A percentile compares a stretch with the other conserved stretches of the same genome.
Conservation (phyloP, 768 basidiomycete genomes). For the Russula virescens region DNA sequence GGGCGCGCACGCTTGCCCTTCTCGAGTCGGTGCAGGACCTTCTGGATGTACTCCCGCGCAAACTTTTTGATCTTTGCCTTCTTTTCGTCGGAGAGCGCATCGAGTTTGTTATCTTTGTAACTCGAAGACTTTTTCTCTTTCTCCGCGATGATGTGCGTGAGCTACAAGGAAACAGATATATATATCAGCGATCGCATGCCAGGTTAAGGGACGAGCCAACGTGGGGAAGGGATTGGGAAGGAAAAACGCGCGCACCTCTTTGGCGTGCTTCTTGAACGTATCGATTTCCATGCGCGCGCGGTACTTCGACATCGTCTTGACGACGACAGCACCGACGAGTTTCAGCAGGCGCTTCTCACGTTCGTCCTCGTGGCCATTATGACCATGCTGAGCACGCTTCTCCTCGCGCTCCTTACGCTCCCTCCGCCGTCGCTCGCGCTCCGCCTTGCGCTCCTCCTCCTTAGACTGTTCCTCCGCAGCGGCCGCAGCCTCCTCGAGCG, state of each 20-base stretch:
- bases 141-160: constrained; percentile 81
- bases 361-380: constrained; percentile 58
- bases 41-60: constrained; percentile 83
- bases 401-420: constrained; percentile 30
- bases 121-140: constrained; percentile 91
- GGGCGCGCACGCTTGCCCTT: constrained; percentile 34
- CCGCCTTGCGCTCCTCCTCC: constrained; percentile 26
- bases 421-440: constrained; percentile 26
- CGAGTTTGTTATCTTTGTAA: constrained; percentile 69
- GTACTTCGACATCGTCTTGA: constrained; percentile 90
- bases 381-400: constrained; percentile 31
- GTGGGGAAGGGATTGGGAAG: no score
- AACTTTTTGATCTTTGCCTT: constrained; percentile 86
- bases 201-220: no score
- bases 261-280: constrained; percentile 90
- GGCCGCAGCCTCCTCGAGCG: constrained; percentile 23
- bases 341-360: constrained; percentile 82
- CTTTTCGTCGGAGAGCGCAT: constrained; percentile 82
- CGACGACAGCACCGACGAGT: constrained; percentile 84
- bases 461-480: constrained; percentile 24
- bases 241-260: constrained; percentile 57
- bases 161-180: constrained; percentile 39
- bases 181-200: no score
- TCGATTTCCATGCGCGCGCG: constrained; percentile 68
- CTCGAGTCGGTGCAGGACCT: constrained; percentile 65